These are phyloP conservation scores for Acacia melanoxylon DNA, from an alignment of 306 rosid genomes.

Conservation along the genomic window DNA sequence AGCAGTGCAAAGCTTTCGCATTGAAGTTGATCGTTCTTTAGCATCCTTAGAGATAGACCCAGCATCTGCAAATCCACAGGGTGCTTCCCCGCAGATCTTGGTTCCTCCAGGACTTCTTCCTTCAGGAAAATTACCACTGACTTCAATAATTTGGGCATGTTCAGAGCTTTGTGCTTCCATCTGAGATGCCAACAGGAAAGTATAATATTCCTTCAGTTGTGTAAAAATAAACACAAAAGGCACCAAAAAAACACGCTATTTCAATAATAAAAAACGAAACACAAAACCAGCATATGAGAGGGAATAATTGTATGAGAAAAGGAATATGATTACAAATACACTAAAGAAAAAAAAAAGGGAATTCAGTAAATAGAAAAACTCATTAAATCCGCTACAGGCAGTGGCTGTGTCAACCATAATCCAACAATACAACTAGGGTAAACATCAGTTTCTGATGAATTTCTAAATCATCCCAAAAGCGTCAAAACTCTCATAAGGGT, in stretches of 20 bases:
- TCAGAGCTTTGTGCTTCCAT: conserved; percentile 53
- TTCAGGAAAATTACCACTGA: conserved; percentile 43
- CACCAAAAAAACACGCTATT: not conserved
- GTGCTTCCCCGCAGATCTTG: conserved; percentile 73
- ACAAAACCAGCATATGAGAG: conserved; percentile 4
- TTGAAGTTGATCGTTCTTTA: conserved; percentile 61
- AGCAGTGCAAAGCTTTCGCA: conserved; percentile 70
- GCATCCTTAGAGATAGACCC: conserved; percentile 61
- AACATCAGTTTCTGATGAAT: conserved; percentile 8
- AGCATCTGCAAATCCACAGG: conserved; percentile 69
- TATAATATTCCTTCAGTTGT: conserved; percentile 1
- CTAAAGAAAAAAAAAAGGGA: not conserved
- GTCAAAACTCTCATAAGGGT: not conserved
- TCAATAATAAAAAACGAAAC: conserved; percentile 13
- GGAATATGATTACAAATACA: conserved; percentile 21
- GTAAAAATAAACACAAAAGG: not conserved
- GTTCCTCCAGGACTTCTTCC: conserved; percentile 39
- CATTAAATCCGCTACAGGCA: not conserved
- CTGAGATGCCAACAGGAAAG: conserved; percentile 38
- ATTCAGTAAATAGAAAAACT: not conserved
- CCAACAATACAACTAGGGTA: conserved; percentile 15
- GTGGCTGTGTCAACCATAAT: not conserved
- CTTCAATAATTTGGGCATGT: conserved; percentile 52
- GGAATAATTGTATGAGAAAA: not conserved
- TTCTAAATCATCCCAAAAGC: conserved; percentile 20